Conservation (phyloP, 2,329 filamentous ascomycete species). For the Claviceps purpurea region DNA sequence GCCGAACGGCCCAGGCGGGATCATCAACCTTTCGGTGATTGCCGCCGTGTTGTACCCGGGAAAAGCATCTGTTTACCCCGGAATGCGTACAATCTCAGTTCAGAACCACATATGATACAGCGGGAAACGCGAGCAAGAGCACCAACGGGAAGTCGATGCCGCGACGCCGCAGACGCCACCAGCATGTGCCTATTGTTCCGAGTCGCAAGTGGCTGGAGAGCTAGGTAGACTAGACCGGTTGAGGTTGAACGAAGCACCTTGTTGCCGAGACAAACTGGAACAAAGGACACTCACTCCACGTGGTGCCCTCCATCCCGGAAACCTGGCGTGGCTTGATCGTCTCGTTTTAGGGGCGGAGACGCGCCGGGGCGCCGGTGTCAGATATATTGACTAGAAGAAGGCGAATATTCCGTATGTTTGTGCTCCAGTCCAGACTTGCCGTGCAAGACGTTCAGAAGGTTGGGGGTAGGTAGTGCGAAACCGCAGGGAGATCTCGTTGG, state of each 20-base stretch:
- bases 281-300: background rate
- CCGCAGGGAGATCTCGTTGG: too few relatives aligned
- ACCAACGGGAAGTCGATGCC: background rate
- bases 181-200: conserved; percentile 3
- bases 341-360: too few relatives aligned
- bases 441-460: background rate
- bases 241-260: background rate
- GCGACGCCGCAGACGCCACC: background rate
- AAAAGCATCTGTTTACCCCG: background rate
- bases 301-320: background rate
- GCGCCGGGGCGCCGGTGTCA: too few relatives aligned
- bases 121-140: too few relatives aligned
- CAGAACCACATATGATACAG: background rate
- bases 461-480: too few relatives aligned
- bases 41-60: background rate
- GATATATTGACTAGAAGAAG: too few relatives aligned
- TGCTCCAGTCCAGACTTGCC: background rate
- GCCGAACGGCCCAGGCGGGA: background rate
- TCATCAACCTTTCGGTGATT: background rate
- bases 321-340: background rate
- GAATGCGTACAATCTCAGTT: background rate
- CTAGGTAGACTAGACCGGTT: background rate
- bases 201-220: background rate
- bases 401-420: too few relatives aligned
- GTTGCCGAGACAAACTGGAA: background rate